A percentile compares a stretch with the other conserved stretches of the same genome.
phyloP scores from a whole-genome alignment of 2,329 filamentous ascomycete genomes.

The Epichloe sibirici region DNA sequence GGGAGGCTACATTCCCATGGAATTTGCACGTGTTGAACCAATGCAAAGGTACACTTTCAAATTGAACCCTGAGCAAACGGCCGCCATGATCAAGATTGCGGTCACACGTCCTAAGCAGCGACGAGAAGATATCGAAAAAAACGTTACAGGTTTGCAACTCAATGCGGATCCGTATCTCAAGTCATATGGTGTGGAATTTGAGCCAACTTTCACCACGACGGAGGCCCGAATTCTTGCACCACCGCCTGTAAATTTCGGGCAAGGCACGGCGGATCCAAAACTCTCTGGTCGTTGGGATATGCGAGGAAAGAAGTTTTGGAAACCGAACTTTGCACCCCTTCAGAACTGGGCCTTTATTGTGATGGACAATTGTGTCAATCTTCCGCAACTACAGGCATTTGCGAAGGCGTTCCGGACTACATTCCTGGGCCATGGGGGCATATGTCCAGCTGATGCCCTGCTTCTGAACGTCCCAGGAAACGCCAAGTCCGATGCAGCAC shows the following conservation, averaged over 20 bases:
- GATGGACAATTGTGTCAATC: slow-evolving; percentile 41
- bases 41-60: slow-evolving; percentile 54
- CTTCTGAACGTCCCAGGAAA: slow-evolving; percentile 21
- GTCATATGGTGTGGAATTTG: slow-evolving; percentile 64
- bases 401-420: slow-evolving; percentile 29
- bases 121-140: slow-evolving; percentile 45
- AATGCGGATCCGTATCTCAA: slow-evolving; percentile 60
- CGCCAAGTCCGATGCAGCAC: slow-evolving; percentile 29
- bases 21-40: slow-evolving; percentile 38
- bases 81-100: slow-evolving; percentile 85
- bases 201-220: slow-evolving; percentile 48
- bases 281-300: slow-evolving; percentile 76
- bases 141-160: slow-evolving; percentile 48
- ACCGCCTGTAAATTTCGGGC: slow-evolving; percentile 59
- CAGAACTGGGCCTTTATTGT: slow-evolving; percentile 65
- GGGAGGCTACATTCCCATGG: slow-evolving; percentile 47
- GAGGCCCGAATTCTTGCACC: slow-evolving; percentile 59
- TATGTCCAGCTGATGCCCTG: slow-evolving; percentile 22
- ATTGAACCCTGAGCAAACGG: slow-evolving; percentile 52
- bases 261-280: slow-evolving; percentile 45
- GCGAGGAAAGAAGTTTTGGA: slow-evolving; percentile 62
- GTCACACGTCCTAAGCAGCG: slow-evolving; percentile 65
- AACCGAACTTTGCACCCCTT: slow-evolving; percentile 49
- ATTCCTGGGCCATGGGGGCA: slow-evolving; percentile 40
- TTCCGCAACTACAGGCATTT: slow-evolving; percentile 21